phyloP scores from a whole-genome alignment of 164 flowering plant species.

The Aristolochia contorta region DNA sequence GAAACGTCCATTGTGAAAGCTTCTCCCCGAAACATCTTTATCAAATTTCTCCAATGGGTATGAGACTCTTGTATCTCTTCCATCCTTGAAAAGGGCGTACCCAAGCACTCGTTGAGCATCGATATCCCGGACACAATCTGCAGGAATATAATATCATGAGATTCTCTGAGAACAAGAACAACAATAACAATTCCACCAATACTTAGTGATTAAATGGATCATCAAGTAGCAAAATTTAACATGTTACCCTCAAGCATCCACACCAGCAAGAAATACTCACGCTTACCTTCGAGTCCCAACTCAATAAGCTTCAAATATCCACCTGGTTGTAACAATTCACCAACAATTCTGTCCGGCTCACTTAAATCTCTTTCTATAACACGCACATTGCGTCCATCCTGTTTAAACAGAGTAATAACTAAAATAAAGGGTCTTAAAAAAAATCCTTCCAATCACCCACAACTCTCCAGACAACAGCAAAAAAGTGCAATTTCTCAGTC shows the following conservation, averaged over 20 bases:
- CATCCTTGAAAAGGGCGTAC: constrained; percentile 92
- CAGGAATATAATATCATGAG: constrained; percentile 5
- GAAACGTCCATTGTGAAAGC: constrained; percentile 96
- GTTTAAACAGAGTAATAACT: constrained; percentile 4
- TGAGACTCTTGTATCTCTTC: constrained; percentile 50
- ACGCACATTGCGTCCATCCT: constrained; percentile 84
- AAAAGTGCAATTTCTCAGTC: neutral
- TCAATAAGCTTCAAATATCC: constrained; percentile 88
- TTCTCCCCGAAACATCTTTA: constrained; percentile 86
- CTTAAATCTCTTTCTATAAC: constrained; percentile 87
- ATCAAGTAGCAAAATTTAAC: neutral
- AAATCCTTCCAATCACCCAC: neutral
- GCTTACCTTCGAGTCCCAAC: constrained; percentile 73
- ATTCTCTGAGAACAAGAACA: neutral
- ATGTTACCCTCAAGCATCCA: no score
- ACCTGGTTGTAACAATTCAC: constrained; percentile 92
- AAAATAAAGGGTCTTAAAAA: neutral
- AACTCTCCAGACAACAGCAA: neutral
- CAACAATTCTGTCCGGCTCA: constrained; percentile 93
- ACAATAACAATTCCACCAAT: neutral
- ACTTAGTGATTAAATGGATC: neutral
- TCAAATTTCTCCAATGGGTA: constrained; percentile 85
- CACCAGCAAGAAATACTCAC: neutral
- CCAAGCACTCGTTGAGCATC: constrained; percentile 90
- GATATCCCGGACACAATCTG: constrained; percentile 87